Evolutionary conservation across 495 filamentous ascomycete species (phyloP).

Genomic region (Alectoria sarmentosa): DNA sequence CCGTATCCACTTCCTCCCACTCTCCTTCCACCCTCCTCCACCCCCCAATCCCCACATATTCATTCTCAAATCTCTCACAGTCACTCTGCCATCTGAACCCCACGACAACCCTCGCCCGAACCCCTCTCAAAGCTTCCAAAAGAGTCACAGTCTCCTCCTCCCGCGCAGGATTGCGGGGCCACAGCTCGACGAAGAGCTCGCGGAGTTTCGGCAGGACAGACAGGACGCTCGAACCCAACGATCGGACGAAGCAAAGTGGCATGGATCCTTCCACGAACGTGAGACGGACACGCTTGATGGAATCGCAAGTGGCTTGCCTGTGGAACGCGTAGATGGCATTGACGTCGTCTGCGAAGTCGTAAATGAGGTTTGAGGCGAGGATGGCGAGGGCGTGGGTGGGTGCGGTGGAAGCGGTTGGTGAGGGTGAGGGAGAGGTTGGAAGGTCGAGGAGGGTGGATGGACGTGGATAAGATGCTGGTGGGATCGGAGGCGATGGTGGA

Average conservation of each 20-base stretch:
- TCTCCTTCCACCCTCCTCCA: too few species aligned
- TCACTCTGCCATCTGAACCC: background rate
- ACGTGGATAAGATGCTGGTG: too few species aligned
- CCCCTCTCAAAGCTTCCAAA: background rate
- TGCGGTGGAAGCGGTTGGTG: background rate
- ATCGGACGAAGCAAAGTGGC: background rate
- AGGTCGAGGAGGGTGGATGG: too few species aligned
- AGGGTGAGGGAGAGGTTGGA: background rate
- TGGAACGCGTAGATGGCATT: background rate
- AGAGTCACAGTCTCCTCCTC: background rate
- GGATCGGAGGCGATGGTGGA: background rate
- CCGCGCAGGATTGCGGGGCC: too few species aligned
- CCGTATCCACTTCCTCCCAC: too few species aligned
- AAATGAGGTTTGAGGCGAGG: background rate
- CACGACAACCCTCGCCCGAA: background rate
- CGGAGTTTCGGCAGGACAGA: background rate
- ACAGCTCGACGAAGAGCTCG: background rate
- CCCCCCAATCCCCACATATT: background rate
- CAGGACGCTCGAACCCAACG: background rate
- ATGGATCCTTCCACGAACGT: background rate
- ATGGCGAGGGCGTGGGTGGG: background rate
- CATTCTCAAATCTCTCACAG: background rate
- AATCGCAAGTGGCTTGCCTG: background rate
- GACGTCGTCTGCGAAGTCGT: background rate
- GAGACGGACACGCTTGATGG: background rate